phyloP scores from a whole-genome alignment of 2,329 filamentous ascomycete genomes.

The Epichloe sp. region DNA sequence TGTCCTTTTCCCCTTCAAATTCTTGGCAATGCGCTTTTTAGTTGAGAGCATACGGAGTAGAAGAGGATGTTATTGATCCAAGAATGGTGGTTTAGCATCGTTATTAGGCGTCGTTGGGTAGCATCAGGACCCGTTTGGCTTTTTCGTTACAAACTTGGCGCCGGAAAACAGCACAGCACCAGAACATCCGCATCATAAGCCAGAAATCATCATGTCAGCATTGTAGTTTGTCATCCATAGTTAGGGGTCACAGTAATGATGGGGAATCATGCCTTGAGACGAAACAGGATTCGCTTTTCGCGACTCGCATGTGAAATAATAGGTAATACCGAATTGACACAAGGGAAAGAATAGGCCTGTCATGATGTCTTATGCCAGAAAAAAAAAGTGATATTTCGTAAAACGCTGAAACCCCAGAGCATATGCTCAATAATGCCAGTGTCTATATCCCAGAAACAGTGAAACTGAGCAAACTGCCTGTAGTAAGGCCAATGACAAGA shows the following conservation, averaged over 20 bases:
- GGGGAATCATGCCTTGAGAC: not conserved
- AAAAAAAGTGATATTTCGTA: not conserved
- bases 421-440: not conserved
- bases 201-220: not conserved
- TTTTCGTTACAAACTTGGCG: not conserved
- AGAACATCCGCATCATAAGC: not conserved
- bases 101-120: conserved; percentile 1
- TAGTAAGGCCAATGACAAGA: conserved; percentile 70
- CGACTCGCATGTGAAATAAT: not conserved
- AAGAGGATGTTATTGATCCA: not conserved
- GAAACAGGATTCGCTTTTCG: not conserved
- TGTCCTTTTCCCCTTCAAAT: not conserved
- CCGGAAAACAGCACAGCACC: conserved; percentile 3
- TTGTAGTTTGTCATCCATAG: not conserved
- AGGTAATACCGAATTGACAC: not conserved
- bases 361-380: not conserved
- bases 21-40: not conserved
- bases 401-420: not conserved
- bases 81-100: not conserved
- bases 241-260: not conserved
- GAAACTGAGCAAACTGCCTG: conserved; percentile 86
- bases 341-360: not conserved
- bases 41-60: not conserved
- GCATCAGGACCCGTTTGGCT: not conserved
- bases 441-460: conserved; percentile 36